Percentiles rank a stretch among this genome's conserved stretches.
Conservation (phyloP, 768 basidiomycete genomes). For the Naematelia aurantialba region DNA sequence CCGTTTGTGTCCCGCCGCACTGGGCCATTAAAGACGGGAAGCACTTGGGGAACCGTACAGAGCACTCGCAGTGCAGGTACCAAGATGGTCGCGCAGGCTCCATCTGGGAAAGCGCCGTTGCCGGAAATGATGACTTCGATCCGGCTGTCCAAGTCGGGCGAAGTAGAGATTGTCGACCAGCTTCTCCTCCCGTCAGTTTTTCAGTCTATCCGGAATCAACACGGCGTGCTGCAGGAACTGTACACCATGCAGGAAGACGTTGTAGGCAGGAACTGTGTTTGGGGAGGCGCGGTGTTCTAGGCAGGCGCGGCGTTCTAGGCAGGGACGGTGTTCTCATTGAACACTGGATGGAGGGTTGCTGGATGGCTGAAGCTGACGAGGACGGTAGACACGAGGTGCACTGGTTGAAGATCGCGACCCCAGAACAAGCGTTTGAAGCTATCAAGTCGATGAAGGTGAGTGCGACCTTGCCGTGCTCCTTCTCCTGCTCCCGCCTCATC, state of each 20-base stretch:
- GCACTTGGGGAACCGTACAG: too few species aligned
- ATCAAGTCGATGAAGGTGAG: constrained; percentile 91
- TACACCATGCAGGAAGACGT: too few species aligned
- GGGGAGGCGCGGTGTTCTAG: too few species aligned
- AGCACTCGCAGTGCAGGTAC: background rate
- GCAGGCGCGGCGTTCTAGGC: too few species aligned
- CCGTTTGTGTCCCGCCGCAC: too few species aligned
- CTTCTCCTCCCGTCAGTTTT: constrained; percentile 65
- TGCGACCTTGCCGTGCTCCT: background rate
- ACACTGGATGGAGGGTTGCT: too few species aligned
- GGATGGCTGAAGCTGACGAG: too few species aligned
- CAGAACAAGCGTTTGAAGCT: constrained; percentile 84
- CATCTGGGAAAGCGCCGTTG: constrained; percentile 40
- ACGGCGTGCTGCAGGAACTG: too few species aligned
- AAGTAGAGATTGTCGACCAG: constrained; percentile 86
- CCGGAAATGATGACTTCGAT: constrained; percentile 52
- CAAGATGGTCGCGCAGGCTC: constrained; percentile 41
- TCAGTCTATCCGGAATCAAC: background rate
- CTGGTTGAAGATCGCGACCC: constrained; percentile 58
- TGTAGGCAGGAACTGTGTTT: too few species aligned
- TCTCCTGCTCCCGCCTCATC: background rate
- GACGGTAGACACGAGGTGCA: constrained; percentile 53
- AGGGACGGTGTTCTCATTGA: too few species aligned
- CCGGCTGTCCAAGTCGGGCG: constrained; percentile 52
- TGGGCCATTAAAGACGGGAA: too few species aligned